Evolutionary conservation across 2,329 filamentous ascomycete genomes (phyloP).

Genomic region (Ceratocystiopsis brevicomis): DNA sequence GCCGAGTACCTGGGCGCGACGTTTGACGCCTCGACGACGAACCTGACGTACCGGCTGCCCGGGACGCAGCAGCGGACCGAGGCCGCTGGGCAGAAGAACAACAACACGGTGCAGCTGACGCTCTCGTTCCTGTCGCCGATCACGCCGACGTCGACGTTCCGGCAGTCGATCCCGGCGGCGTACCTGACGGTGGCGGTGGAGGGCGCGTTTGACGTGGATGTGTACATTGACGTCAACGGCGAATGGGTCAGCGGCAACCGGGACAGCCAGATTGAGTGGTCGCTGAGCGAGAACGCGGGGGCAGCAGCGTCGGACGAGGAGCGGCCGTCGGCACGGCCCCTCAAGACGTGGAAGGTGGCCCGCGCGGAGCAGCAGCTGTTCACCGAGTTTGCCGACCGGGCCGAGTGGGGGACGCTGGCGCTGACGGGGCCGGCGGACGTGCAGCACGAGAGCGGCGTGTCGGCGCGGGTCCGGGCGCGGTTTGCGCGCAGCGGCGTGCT

Average conservation of each 20-base stretch:
- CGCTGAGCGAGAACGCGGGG: conserved; percentile 27
- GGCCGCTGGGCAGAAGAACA: conserved; percentile 8
- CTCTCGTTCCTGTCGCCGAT: conserved; percentile 53
- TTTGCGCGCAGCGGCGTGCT: conserved; percentile 52
- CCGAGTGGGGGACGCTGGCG: conserved; percentile 69
- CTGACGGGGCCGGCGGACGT: conserved; percentile 53
- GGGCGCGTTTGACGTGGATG: conserved; percentile 42
- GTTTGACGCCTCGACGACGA: conserved; percentile 11
- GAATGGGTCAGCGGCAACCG: conserved; percentile 69
- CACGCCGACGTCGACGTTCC: conserved; percentile 60
- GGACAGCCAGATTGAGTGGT: conserved; percentile 52
- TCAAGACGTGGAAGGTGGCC: conserved; percentile 50
- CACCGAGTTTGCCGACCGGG: conserved; percentile 52
- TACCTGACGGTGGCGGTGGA: conserved; percentile 56
- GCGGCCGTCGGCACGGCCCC: conserved; percentile 9
- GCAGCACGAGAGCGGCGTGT: conserved; percentile 52
- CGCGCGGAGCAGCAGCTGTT: conserved; percentile 46
- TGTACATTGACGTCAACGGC: conserved; percentile 52
- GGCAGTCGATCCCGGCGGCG: conserved; percentile 65
- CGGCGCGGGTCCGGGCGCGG: conserved; percentile 41
- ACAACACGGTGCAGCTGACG: conserved; percentile 18
- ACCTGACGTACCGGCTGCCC: conserved; percentile 25
- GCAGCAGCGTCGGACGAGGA: conserved; percentile 4
- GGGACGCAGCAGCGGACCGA: conserved; percentile 4
- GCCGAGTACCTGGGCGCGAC: conserved; percentile 16